Evolutionary conservation across 2,329 filamentous ascomycete genomes (phyloP).

Genomic region (Arthrobotrys entomopaga): DNA sequence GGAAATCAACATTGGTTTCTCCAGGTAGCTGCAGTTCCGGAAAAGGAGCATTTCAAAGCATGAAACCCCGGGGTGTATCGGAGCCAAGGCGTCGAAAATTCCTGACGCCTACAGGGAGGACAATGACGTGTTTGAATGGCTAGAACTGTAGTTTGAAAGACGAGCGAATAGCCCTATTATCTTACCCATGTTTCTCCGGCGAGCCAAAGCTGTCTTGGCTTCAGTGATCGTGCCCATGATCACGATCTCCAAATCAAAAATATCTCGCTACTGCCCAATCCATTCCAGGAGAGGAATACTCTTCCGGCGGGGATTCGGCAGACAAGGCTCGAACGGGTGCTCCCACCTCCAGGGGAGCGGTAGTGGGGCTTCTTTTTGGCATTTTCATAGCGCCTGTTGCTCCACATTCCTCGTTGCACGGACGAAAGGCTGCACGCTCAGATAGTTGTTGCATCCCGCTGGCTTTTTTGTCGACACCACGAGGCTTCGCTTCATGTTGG

Average conservation of each 20-base stretch:
- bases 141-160: constrained; percentile 8
- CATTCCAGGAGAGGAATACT: constrained; percentile 49
- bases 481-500: constrained; percentile 35
- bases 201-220: not conserved
- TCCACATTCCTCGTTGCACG: constrained; percentile 43
- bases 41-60: constrained; percentile 24
- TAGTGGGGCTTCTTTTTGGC: constrained; percentile 16
- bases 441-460: constrained; percentile 15
- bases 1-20: not conserved
- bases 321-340: constrained; percentile 49
- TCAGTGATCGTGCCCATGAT: constrained; percentile 1
- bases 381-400: constrained; percentile 19
- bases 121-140: constrained; percentile 37
- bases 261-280: constrained; percentile 19
- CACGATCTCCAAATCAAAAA: constrained; percentile 11
- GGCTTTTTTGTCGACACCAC: constrained; percentile 4
- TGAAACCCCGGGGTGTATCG: constrained; percentile 25
- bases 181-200: constrained; percentile 14
- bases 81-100: constrained; percentile 14
- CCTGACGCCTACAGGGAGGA: constrained; percentile 18
- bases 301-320: constrained; percentile 49
- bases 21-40: constrained; percentile 6
- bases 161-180: not conserved
- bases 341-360: constrained; percentile 45
- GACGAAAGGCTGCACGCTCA: constrained; percentile 31